Conservation (phyloP, 495 filamentous ascomycete genomes). For the Podospora comata region DNA sequence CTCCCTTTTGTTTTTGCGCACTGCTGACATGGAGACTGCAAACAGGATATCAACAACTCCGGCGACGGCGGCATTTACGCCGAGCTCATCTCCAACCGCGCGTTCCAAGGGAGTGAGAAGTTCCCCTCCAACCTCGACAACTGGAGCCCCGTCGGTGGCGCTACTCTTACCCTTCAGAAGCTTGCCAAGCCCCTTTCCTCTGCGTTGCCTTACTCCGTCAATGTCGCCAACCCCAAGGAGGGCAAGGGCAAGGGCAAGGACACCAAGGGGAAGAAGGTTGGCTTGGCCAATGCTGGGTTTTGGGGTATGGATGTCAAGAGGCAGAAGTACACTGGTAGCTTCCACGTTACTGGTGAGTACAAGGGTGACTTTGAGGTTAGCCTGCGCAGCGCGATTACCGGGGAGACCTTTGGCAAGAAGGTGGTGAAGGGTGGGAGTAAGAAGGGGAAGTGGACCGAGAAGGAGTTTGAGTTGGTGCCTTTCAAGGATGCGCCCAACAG, state of each 20-base stretch:
- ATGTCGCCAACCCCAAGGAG: slow-evolving; percentile 36
- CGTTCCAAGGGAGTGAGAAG: slow-evolving; percentile 51
- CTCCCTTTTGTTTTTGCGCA: neutral
- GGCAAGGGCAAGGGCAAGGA: slow-evolving; percentile 24
- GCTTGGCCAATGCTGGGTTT: slow-evolving; percentile 59
- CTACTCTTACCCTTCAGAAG: slow-evolving; percentile 48
- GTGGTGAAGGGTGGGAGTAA: slow-evolving; percentile 21
- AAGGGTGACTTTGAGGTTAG: slow-evolving; percentile 42
- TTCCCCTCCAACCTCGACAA: slow-evolving; percentile 45
- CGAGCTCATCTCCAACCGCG: slow-evolving; percentile 69
- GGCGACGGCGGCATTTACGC: slow-evolving; percentile 77
- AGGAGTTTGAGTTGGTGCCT: slow-evolving; percentile 46
- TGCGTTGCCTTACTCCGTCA: slow-evolving; percentile 57
- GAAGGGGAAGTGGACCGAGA: slow-evolving; percentile 43
- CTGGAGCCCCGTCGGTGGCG: slow-evolving; percentile 55
- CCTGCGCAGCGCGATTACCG: slow-evolving; percentile 46
- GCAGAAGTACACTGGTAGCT: slow-evolving; percentile 53
- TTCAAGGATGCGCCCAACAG: slow-evolving; percentile 48
- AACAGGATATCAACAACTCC: slow-evolving; percentile 69
- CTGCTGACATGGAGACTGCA: neutral
- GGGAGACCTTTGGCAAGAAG: slow-evolving; percentile 44
- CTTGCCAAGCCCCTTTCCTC: slow-evolving; percentile 48
- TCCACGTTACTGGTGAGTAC: slow-evolving; percentile 53
- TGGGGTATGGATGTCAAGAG: slow-evolving; percentile 58
- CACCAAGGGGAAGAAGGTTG: slow-evolving; percentile 38